Conservation (phyloP, 305 asterid genomes). For the Fraxinus angustifolia region DNA sequence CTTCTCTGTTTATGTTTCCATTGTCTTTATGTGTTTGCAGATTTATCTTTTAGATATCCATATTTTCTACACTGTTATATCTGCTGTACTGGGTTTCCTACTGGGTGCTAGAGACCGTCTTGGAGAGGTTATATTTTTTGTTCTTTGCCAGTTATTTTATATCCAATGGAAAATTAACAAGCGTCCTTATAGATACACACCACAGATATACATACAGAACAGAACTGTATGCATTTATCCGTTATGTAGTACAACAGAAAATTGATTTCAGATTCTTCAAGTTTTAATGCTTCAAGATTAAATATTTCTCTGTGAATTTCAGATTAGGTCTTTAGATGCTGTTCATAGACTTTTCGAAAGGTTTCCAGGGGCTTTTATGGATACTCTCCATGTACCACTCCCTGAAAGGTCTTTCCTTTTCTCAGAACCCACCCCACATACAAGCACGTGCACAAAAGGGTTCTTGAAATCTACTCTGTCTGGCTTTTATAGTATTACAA, state of each 20-base stretch:
- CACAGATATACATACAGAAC: background rate
- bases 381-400: constrained; percentile 69
- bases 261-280: constrained; percentile 10
- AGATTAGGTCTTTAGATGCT: constrained; percentile 94
- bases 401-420: constrained; percentile 51
- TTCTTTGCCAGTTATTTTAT: background rate
- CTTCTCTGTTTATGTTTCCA: constrained; percentile 15
- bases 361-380: constrained; percentile 89
- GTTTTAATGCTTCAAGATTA: constrained; percentile 13
- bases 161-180: background rate
- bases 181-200: constrained; percentile 1
- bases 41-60: constrained; percentile 88
- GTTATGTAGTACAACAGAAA: background rate
- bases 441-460: background rate
- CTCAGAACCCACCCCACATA: background rate
- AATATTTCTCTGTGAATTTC: constrained; percentile 34
- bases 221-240: background rate
- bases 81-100: constrained; percentile 88
- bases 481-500: constrained; percentile 23
- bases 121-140: constrained; percentile 63
- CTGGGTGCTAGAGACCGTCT: constrained; percentile 97
- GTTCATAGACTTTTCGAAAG: constrained; percentile 91
- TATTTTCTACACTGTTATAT: constrained; percentile 82
- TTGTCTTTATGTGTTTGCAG: constrained; percentile 45
- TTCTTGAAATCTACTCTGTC: constrained; percentile 2